Conservation (phyloP, 2,329 filamentous ascomycete genomes). For the Sporothrix mexicana region DNA sequence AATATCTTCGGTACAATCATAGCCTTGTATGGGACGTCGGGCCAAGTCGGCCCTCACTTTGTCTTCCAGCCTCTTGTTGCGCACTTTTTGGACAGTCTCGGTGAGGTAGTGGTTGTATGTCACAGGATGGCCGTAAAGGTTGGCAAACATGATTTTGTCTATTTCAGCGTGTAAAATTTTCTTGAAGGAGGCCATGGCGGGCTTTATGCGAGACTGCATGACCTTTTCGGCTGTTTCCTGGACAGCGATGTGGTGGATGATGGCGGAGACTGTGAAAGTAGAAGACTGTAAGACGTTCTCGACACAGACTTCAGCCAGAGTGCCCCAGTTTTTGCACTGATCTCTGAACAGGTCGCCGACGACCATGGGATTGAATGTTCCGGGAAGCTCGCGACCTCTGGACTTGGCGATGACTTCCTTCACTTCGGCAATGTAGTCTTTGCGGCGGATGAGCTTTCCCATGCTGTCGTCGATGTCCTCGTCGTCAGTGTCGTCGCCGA, state of each 20-base stretch:
- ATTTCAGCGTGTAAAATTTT: constrained; percentile 39
- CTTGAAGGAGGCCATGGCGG: constrained; percentile 39
- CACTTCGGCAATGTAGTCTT: constrained; percentile 39
- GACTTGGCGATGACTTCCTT: constrained; percentile 40
- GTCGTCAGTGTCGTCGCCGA: constrained; percentile 34
- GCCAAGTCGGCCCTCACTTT: background rate
- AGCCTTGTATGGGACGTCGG: background rate
- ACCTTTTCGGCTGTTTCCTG: constrained; percentile 38
- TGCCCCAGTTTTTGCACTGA: constrained; percentile 45
- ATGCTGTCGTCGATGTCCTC: background rate
- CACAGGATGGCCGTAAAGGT: constrained; percentile 46
- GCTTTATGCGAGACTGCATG: constrained; percentile 36
- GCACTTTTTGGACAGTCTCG: constrained; percentile 45
- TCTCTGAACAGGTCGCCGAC: constrained; percentile 45
- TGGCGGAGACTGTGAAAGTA: constrained; percentile 32
- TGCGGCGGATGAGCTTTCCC: constrained; percentile 34
- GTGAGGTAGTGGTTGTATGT: constrained; percentile 50
- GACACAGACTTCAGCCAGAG: constrained; percentile 36
- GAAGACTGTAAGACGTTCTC: constrained; percentile 39
- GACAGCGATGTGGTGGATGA: constrained; percentile 39
- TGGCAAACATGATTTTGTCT: constrained; percentile 40
- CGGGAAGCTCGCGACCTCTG: constrained; percentile 47
- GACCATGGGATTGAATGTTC: constrained; percentile 46
- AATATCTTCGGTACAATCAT: background rate
- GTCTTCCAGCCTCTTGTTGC: constrained; percentile 29